phyloP scores from a whole-genome alignment of 2,329 filamentous ascomycete genomes.

The Paecilomyces fulvus region DNA sequence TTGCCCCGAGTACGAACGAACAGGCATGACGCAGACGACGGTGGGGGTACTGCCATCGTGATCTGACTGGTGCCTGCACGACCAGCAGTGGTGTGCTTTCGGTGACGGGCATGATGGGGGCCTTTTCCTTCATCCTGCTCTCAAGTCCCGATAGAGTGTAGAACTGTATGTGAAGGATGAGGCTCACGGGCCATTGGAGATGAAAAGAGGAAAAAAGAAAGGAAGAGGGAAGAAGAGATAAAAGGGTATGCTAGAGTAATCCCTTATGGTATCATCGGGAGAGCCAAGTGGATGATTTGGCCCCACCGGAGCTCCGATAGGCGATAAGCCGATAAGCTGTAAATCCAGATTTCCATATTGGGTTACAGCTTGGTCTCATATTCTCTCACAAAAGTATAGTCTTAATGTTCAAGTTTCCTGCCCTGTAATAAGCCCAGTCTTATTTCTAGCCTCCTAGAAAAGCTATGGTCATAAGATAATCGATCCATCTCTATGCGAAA shows the following conservation, averaged over 20 bases:
- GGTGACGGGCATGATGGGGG: conserved; percentile 21
- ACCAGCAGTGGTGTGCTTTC: conserved; percentile 37
- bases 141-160: not conserved
- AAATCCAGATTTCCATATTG: no score
- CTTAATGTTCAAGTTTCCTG: no score
- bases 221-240: not conserved
- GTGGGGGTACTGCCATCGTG: conserved; percentile 33
- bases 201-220: not conserved
- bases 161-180: not conserved
- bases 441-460: no score
- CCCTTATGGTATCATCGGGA: not conserved
- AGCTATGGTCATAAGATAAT: no score
- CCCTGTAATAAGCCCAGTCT: no score
- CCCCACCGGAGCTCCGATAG: not conserved
- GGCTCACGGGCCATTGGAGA: not conserved
- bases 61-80: conserved; percentile 31
- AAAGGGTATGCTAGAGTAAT: no score
- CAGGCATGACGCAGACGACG: conserved; percentile 34
- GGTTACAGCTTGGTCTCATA: no score
- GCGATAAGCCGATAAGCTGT: conserved; percentile 3
- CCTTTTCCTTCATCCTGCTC: conserved; percentile 26
- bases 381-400: no score
- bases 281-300: not conserved
- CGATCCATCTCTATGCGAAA: no score
- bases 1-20: conserved; percentile 28